Evolutionary conservation across 139 green algal species (phyloP), one percentile per base, ranked within the genome.

Genomic region (Chlamydomonas asymmetrica): DNA sequence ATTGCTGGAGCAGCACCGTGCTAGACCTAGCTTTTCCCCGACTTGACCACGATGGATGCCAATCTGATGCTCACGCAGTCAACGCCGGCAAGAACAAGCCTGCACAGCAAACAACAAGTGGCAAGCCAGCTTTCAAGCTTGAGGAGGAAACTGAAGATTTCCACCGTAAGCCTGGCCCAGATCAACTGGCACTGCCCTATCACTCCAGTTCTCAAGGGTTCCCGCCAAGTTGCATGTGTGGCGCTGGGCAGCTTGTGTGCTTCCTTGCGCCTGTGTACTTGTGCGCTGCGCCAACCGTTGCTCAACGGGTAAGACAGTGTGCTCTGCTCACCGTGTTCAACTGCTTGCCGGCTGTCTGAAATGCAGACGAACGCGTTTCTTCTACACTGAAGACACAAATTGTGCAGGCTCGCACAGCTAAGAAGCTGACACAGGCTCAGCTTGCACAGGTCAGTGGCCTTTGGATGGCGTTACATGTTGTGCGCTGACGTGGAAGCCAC

Each of bases 341-440:
- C 49, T 10, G 52, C 22, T 65, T 65, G 20, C 29, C 39, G n/a
- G 31, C 5, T 66, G 13, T 31, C 60, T 32, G 2, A 25, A 29
- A 23, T 84, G 80, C 83, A 95, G 90, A 94, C 74, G 86, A 97
- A 41, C 84, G 80, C 16, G 96, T 99, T n/a, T 93, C 84, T 18
- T 91, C 86, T 22, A 94, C 97, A 48, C 87, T 99, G 49, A 99
- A 98, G 80, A 96, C 95, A 79, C 89, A 92, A 56, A 99, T 99
- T 48, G 77, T 93, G 38, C 85, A 94, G 67, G 96, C 93, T 20
- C 76, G 96, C 20, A 88, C 97, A 25, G 96, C 89, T 10, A 98
- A 98, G 83, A 99, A 99, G 84, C 73, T 98, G 54, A 99, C 96
- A 2, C 96, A 99, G 73, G 92, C 93, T 38, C 94, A 98, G 81